Conservation (phyloP, 1,284 basidiomycete species). For the Hemileccinum hortonii region DNA sequence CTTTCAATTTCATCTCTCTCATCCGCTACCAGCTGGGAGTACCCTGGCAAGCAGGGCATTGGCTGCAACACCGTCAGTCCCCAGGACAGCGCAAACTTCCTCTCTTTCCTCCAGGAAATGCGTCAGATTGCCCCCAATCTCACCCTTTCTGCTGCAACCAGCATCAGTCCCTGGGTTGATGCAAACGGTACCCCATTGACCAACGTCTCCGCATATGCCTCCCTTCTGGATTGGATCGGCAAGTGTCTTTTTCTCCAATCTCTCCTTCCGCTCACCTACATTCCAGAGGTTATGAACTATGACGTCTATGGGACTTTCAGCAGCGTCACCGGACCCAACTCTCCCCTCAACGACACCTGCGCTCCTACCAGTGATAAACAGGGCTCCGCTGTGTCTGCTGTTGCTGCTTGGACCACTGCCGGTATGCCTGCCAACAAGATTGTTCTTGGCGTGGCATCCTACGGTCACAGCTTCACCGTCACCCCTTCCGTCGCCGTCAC, state of each 20-base stretch:
- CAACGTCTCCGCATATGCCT: conserved; percentile 69
- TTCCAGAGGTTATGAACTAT: conserved; percentile 77
- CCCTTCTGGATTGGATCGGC: conserved; percentile 73
- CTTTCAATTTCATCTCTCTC: neutral
- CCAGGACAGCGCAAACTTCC: conserved; percentile 70
- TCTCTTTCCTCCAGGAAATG: conserved; percentile 74
- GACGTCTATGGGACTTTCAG: conserved; percentile 69
- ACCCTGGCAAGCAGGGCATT: conserved; percentile 70
- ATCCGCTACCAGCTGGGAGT: conserved; percentile 73
- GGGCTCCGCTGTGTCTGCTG: conserved; percentile 75
- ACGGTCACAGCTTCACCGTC: conserved; percentile 61
- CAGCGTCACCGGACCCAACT: conserved; percentile 68
- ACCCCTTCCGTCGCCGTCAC: conserved; percentile 40
- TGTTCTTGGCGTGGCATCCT: conserved; percentile 78
- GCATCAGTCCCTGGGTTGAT: conserved; percentile 67
- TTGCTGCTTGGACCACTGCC: conserved; percentile 72
- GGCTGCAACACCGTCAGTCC: conserved; percentile 66
- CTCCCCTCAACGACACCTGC: conserved; percentile 79
- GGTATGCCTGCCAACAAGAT: conserved; percentile 80
- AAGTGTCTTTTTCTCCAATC: conserved; percentile 17
- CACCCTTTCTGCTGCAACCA: conserved; percentile 73
- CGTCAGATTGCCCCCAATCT: conserved; percentile 59
- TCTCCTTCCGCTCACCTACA: conserved; percentile 19
- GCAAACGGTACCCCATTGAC: conserved; percentile 53
- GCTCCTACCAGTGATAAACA: conserved; percentile 56